These are phyloP conservation scores for Cladobotryum mycophilum DNA, from an alignment of 2,329 filamentous ascomycete genomes.

Conservation along the genomic window DNA sequence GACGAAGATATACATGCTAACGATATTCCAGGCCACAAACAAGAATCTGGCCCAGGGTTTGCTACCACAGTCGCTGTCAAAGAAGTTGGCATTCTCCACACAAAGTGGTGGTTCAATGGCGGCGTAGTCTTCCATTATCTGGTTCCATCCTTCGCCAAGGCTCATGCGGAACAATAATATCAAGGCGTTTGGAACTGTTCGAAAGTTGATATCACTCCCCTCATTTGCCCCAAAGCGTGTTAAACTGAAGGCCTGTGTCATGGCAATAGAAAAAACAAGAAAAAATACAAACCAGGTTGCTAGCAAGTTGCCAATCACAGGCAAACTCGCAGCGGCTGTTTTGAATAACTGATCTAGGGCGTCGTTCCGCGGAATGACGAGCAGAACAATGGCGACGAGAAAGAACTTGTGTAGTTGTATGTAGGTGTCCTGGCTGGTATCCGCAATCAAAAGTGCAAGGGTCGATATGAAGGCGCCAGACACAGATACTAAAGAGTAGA, in stretches of 20 bases:
- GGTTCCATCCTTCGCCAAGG: slow-evolving; percentile 93
- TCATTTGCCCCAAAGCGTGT: slow-evolving; percentile 76
- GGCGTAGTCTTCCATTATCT: slow-evolving; percentile 94
- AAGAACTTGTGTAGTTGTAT: slow-evolving; percentile 88
- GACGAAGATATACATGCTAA: slow-evolving; percentile 99
- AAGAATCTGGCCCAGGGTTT: slow-evolving; percentile 78
- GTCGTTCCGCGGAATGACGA: slow-evolving; percentile 93
- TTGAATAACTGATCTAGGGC: slow-evolving; percentile 98
- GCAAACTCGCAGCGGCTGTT: slow-evolving; percentile 88
- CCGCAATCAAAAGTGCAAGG: slow-evolving; percentile 65
- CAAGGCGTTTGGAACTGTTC: slow-evolving; percentile 86
- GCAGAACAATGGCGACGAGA: slow-evolving; percentile 78
- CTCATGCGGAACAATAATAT: slow-evolving; percentile 91
- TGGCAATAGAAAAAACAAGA: slow-evolving; percentile 89
- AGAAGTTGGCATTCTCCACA: slow-evolving; percentile 65
- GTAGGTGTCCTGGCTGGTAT: slow-evolving; percentile 55
- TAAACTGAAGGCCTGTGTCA: slow-evolving; percentile 92
- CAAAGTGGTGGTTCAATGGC: slow-evolving; percentile 74
- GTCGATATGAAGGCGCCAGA: slow-evolving; percentile 72
- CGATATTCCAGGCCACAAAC: slow-evolving; percentile 96
- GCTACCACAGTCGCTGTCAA: slow-evolving; percentile 88
- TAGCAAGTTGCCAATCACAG: slow-evolving; percentile 82
- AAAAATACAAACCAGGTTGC: slow-evolving; percentile 98
- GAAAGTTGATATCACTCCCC: slow-evolving; percentile 78
- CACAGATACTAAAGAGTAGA: slow-evolving; percentile 78